Base-by-base conservation (phyloP, 805 yeast genomes). In the Metschnikowia henanensis region DNA sequence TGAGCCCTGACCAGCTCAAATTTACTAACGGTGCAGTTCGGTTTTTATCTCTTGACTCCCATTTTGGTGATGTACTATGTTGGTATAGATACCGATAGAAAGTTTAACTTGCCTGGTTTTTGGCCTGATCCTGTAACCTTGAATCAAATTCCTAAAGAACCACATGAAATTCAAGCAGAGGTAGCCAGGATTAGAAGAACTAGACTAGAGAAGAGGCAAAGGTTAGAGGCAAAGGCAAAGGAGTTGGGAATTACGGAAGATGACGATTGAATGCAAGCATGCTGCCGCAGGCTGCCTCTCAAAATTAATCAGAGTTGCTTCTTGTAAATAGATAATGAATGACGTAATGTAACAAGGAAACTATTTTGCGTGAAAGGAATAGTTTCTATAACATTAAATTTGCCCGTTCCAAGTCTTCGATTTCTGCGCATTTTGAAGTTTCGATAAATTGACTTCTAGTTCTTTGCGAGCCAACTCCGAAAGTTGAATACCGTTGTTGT, bases 91-190 rank as follows among this genome's bases (percentile, higher is more conserved):
- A 85, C 97, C 1, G 96, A 91, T 63, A 79, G 75, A 56, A 91
- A 89, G 69, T 81, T 91, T 63, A 87, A 89, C 59, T 83, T 90
- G 37, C 95, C 95, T 7, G 96, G 96, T 17, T 91, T 88, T 66
- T 90, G 96, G 96, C 98, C 98, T 3, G 97, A 90, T 62, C 97
- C 97, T 32, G 85, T 86, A 32, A 85, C 97, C 2, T 74, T 89
- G 53, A 90, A 91, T 61, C 84, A 87, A 66, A 83, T 91, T 28
- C 98, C 98, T 3, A 91, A 90, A 58, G 97, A 91, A 59, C 90
- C 90, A 2, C 87, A 84, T 57, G 97, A 91, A 60, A 88, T 91
- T 47, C 84, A 87, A 61, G 92, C 94, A 1, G 98, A 91, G 60
- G 70, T 91, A 30, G 96, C 95, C 13, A 79, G 96, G 61, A 84